A percentile compares a stretch with the other conserved stretches of the same genome.
Evolutionary conservation across 371 early-diverging fungal species (phyloP).

Genomic region (Lichtheimia ornata): DNA sequence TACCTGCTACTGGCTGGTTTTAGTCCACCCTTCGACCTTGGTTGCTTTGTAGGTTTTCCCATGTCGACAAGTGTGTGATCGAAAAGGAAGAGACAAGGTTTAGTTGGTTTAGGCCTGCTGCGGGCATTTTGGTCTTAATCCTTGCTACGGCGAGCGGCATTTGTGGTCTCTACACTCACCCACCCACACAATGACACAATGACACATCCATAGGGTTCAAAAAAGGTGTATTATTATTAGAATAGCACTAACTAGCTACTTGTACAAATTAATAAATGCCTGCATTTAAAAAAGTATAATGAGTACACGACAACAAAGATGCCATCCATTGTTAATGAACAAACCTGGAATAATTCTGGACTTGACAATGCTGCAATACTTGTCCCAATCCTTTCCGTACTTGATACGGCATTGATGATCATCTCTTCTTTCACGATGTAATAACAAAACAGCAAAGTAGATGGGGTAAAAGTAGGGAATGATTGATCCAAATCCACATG

Average conservation of each 20-base stretch:
- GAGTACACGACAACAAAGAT: too few relatives aligned
- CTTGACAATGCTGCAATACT: conserved; percentile 81
- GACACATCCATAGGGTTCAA: background rate
- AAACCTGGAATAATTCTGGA: conserved; percentile 83
- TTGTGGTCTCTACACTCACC: background rate
- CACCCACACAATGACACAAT: too few relatives aligned
- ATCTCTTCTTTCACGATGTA: conserved; percentile 90
- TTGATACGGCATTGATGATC: conserved; percentile 86
- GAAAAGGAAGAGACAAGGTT: background rate
- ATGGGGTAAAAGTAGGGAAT: conserved; percentile 92
- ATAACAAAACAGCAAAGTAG: conserved; percentile 85
- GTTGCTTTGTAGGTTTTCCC: conserved; percentile 54
- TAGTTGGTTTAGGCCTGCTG: too few relatives aligned
- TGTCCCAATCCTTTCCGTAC: conserved; percentile 93
- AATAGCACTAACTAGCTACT: background rate
- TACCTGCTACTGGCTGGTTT: conserved; percentile 79
- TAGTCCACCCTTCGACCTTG: conserved; percentile 67
- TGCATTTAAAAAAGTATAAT: background rate
- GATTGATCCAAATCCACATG: conserved; percentile 62
- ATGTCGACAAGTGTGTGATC: conserved; percentile 16
- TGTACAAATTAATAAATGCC: conserved; percentile 11
- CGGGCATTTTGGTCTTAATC: background rate
- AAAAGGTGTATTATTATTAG: background rate
- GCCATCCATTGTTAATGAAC: background rate
- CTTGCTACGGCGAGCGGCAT: too few relatives aligned